A percentile compares a stretch with the other conserved stretches of the same genome.
Conservation (phyloP, 2,329 filamentous ascomycete genomes). For the Diaporthe ampelina region DNA sequence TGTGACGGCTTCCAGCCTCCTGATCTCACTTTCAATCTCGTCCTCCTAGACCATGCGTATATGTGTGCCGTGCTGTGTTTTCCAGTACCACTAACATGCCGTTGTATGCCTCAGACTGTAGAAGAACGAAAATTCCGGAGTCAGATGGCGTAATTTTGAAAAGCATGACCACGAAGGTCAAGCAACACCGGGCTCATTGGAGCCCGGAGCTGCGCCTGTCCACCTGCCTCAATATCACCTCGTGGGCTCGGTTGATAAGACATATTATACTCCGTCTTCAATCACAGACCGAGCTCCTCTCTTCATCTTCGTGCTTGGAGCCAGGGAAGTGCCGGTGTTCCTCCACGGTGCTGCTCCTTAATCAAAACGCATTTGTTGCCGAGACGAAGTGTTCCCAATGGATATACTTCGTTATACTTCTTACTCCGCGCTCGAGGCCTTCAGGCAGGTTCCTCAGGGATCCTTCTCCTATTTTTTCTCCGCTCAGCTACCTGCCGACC, state of each 20-base stretch:
- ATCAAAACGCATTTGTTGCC: background rate
- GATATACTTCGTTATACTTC: background rate
- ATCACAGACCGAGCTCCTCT: background rate
- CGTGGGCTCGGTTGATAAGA: background rate
- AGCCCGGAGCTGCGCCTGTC: background rate
- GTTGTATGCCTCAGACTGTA: background rate
- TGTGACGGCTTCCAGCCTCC: background rate
- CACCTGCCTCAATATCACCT: background rate
- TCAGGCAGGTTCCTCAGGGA: slow-evolving; percentile 15
- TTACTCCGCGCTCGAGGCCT: too few relatives aligned
- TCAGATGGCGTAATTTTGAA: background rate
- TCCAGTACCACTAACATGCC: too few relatives aligned
- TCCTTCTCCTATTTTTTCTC: slow-evolving; percentile 20
- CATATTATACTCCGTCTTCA: background rate
- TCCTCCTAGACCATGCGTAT: background rate
- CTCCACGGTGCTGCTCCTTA: too few relatives aligned
- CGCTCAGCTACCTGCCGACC: slow-evolving; percentile 39
- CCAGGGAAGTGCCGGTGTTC: background rate
- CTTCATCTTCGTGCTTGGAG: fast-evolving
- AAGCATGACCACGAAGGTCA: background rate
- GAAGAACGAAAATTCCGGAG: background rate
- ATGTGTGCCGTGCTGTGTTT: background rate
- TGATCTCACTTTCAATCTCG: background rate
- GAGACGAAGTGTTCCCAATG: background rate
- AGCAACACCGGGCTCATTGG: background rate